phyloP scores from a whole-genome alignment of 2,329 filamentous ascomycete genomes.

The Aureobasidium musti region DNA sequence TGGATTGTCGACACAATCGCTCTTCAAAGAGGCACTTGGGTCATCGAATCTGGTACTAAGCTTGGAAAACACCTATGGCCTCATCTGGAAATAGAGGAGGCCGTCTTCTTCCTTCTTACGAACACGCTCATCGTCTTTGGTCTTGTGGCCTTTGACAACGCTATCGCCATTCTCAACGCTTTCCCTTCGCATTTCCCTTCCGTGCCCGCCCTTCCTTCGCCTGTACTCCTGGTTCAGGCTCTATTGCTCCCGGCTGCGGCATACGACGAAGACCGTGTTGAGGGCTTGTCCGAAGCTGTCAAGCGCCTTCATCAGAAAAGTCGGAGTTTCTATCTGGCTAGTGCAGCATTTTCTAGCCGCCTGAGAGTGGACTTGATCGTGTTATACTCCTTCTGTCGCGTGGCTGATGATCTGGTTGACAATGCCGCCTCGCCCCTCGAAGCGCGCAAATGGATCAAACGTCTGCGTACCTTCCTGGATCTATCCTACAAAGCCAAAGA shows the following conservation, averaged over 20 bases:
- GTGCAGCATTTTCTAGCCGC: conserved; percentile 66
- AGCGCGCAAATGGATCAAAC: conserved; percentile 60
- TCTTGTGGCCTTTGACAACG: conserved; percentile 68
- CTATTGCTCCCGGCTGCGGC: conserved; percentile 51
- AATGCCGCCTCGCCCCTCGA: conserved; percentile 58
- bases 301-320: conserved; percentile 63
- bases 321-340: conserved; percentile 72
- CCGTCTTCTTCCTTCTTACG: conserved; percentile 70
- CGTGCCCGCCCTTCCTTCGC: conserved; percentile 54
- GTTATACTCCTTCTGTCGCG: conserved; percentile 71
- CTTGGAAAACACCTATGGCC: conserved; percentile 64
- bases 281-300: conserved; percentile 62
- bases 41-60: conserved; percentile 68
- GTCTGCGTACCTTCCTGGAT: conserved; percentile 60
- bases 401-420: conserved; percentile 73
- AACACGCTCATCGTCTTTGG: conserved; percentile 71
- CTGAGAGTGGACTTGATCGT: conserved; percentile 68
- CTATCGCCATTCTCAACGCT: conserved; percentile 63
- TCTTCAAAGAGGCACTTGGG: conserved; percentile 68
- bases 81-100: conserved; percentile 71
- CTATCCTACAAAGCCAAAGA: conserved; percentile 50
- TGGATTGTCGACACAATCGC: conserved; percentile 73
- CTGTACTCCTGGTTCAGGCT: conserved; percentile 55
- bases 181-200: conserved; percentile 61
- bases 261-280: conserved; percentile 61